Percentiles rank a stretch among this genome's conserved stretches.
These are phyloP conservation scores for Globisporangium carolinianum DNA, from an alignment of 352 stramenopile genomes.

Conservation along the genomic window DNA sequence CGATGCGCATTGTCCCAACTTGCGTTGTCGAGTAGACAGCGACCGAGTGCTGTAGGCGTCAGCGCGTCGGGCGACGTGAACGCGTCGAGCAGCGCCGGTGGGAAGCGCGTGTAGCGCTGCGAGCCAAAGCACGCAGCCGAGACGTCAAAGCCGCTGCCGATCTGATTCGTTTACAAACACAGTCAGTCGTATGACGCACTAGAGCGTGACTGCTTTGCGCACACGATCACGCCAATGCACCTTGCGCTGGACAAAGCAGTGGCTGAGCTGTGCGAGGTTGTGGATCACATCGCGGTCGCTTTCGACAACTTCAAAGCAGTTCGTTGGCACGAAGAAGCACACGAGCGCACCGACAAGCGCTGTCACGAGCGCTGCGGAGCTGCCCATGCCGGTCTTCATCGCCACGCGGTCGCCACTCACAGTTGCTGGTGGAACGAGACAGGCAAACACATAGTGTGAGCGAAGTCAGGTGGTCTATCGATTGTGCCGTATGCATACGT, in stretches of 20 bases:
- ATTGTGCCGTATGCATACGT: not conserved
- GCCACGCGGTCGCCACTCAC: conserved; percentile 42
- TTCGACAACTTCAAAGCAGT: conserved; percentile 14
- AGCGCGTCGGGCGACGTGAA: conserved; percentile 52
- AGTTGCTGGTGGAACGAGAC: conserved; percentile 15
- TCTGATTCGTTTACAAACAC: conserved; percentile 19
- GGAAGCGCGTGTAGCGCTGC: conserved; percentile 92
- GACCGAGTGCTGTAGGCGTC: conserved; percentile 42
- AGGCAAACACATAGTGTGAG: not conserved
- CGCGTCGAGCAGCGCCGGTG: conserved; percentile 35
- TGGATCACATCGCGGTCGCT: conserved; percentile 71
- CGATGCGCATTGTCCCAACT: conserved; percentile 40
- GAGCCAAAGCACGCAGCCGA: conserved; percentile 91
- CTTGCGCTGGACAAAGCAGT: conserved; percentile 96
- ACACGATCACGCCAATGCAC: conserved; percentile 17
- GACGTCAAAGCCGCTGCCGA: conserved; percentile 97
- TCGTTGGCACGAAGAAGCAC: conserved; percentile 66
- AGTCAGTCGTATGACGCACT: too few relatives aligned
- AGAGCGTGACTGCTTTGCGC: too few relatives aligned
- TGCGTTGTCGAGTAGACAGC: conserved; percentile 28
- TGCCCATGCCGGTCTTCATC: conserved; percentile 95
- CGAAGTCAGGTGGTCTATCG: not conserved
- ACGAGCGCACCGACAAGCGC: conserved; percentile 90
- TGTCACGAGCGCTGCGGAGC: conserved; percentile 92
- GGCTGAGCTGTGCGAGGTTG: conserved; percentile 93